Evolutionary conservation across 176 grass and related monocot species (phyloP), one percentile per base, ranked within the genome.

Genomic region (Oryza australiensis): DNA sequence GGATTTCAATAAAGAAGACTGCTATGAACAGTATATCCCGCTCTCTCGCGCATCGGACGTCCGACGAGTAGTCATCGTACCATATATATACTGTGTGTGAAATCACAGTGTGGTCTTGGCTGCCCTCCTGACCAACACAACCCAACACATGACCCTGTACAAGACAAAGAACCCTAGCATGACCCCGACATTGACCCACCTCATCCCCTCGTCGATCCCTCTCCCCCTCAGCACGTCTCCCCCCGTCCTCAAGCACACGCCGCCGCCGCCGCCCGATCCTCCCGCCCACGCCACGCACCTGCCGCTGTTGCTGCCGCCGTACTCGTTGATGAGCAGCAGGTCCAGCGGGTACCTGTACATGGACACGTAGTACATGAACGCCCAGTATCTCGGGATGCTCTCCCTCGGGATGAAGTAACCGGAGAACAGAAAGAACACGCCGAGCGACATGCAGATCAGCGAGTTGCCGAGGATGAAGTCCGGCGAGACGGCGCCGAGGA

Each of bases 341-440:
- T 98, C 95, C 16, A 98, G 76, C 23, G 95, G 90, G 77, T 93
- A 98, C 77, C 86, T 90, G 72, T 98, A 98, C 67, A 89, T 91
- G n/a, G 92, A 98, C 48, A 94, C 84, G 60, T 94, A 88, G 92
- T 94, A 94, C 92, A 98, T 94, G 82, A 98, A 98, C 3, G 84
- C 42, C 92, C 92, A 95, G 71, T 98, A 98, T 84, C 85, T 93
- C 48, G 87, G 92, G 68, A 95, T 98, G 78, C 87, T 95, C 23
- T 77, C 92, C 71, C 82, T 93, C 9, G 95, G 95, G 26, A 95
- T 93, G 84, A 98, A 98, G 83, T 98, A 98, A 3, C 95, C 95
- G 5, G 90, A 95, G 90, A 98, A 98, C 29, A 95, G 92, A 81
- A 98, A 98, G 92, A 95, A 98, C 27, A 90, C 63, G 55, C 90